Percentiles rank a stretch among this genome's conserved stretches.
phyloP scores from a whole-genome alignment of 805 yeast species.

The Monosporozyma aerobia region DNA sequence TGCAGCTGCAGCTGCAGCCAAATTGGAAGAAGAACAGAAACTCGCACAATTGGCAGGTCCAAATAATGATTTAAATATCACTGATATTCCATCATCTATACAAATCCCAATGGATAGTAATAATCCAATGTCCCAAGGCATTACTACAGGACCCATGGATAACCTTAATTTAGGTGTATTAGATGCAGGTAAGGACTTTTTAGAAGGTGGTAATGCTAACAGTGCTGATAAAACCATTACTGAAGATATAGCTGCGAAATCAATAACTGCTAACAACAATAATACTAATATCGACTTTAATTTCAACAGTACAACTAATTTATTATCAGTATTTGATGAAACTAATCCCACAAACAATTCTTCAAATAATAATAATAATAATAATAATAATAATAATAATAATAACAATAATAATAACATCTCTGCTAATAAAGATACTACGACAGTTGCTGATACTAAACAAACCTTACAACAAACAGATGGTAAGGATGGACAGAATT shows the following conservation, averaged over 20 bases:
- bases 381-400: not conserved
- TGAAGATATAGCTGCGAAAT: not conserved
- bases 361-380: not conserved
- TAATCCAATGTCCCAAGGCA: not conserved
- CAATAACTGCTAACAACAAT: not conserved
- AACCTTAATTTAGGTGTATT: not conserved
- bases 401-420: not conserved
- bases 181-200: not conserved
- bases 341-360: not conserved
- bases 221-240: not conserved
- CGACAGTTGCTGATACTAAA: not conserved
- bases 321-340: not conserved
- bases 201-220: not conserved
- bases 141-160: not conserved
- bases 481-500: not conserved
- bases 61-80: not conserved
- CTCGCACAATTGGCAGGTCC: slow-evolving; percentile 3
- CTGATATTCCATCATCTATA: not conserved
- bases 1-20: slow-evolving; percentile 14
- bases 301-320: not conserved
- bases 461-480: not conserved
- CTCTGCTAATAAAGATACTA: not conserved
- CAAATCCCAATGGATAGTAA: slow-evolving; percentile 2
- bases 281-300: not conserved
- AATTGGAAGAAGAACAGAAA: slow-evolving; percentile 7